Base-by-base conservation (phyloP, 2,329 filamentous ascomycete genomes). In the Diplodia sapinea region DNA sequence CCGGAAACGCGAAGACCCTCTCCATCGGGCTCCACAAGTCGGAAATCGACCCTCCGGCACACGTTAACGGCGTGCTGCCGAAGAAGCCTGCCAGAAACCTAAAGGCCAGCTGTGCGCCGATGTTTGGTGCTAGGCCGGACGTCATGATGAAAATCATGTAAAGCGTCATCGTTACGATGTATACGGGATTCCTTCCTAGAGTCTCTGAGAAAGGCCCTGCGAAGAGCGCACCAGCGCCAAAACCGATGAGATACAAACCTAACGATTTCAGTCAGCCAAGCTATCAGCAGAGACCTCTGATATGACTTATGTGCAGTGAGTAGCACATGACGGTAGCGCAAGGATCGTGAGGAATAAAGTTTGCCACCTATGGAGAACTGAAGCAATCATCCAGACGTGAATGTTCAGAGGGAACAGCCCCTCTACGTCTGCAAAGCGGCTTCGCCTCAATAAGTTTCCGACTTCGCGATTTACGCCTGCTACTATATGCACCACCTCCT, bases 131-230 rank as follows among this genome's bases (percentile, higher is more conserved):
- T n/a, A 85, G 71, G 1, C 78, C 85, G 0, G 80, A 79, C 0
- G 80, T 83, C 72, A 85, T 79, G 50, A 85, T 77, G 66, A 82
- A 86, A 55, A 84, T 74, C 73, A 85, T 81, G 66, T 82, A 85
- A 17, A 81, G 72, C 17, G 76, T 76, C 15, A 84, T 74, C 0
- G 84, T 82, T 23, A 76, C 72, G 4, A 84, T 77, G 69, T 86
- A 86, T 1, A 84, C 81, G 0, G 79, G 79, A 69, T 85, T 86
- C 31, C 82, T 78, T 4, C 83, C 83, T 6, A 81, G 9, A 1
- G 68, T 70, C 47, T 69, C 68, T 17, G 70, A 69, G 47, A 68
- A 43, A 0, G 83, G 84, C 2, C 82, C 84, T 6, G 80, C 80
- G 56, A 85, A 77, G 0, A 85, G 75, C 1, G 83, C 79, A 4